Base-by-base conservation (phyloP, 306 rosid species). In the Psophocarpus tetragonolobus region DNA sequence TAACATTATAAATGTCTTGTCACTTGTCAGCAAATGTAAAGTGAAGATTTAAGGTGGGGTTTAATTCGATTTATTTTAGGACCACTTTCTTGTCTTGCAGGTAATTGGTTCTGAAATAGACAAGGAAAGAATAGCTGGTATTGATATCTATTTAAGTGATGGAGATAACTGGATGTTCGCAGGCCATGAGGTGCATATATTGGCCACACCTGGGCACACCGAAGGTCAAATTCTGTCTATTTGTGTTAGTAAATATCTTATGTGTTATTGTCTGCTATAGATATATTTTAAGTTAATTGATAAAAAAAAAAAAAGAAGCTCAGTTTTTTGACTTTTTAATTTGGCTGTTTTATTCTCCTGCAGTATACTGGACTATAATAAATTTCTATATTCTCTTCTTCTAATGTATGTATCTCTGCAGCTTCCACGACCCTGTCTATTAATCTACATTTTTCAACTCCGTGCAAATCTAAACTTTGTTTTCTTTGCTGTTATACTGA, bases 81-180 rank as follows among this genome's bases (percentile, higher is more conserved):
- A 65, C 51, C 57, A 32, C 27, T 80, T 53, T 13, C 2, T 36
- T 81, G 23, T 42, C 65, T 80, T 84, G 30, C 76, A 95, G 99
- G 99, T 95, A 83, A 95, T 95, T 86, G 99, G 96, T 53, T 91
- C 99, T 5, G 91, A 83, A 79, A 57, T 80, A 53, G 99, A 92
- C 86, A 86, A 78, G 74, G 92, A 92, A 39, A 89, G 89, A 80
- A 88, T 95, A 76, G 96, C 99, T 39, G 97, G 93, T 42, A 89
- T 92, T 60, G 99, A 95, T 80, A 95, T 95, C 77, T 75, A 60
- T 76, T 90, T 95, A 84, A 91, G 90, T 45, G 97, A 91, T 76
- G 99, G 96, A 79, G 99, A 95, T 88, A 91, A 79, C 88, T 95
- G 99, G 99, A 95, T 95, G 99, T 95, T 95, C 85, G 97, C 99